Conservation (phyloP, 129 eudicot species). For the Erigeron canadensis region DNA sequence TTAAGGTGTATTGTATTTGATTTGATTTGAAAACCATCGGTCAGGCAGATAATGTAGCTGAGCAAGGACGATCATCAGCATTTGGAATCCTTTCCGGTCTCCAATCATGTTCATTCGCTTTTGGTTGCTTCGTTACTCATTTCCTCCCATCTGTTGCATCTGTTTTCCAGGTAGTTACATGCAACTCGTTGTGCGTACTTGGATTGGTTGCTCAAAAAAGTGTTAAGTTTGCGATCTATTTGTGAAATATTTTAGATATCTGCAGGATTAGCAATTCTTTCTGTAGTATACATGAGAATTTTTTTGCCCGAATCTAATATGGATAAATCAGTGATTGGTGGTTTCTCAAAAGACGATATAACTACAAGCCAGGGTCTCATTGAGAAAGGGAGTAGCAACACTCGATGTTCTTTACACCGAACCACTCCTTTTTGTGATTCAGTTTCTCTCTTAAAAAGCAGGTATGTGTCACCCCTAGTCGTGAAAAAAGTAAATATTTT, state of each 20-base stretch:
- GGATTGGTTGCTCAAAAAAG: background rate
- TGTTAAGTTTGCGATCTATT: background rate
- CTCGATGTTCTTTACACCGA: slow-evolving; percentile 32
- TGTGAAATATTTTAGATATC: slow-evolving; percentile 41
- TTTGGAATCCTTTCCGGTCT: slow-evolving; percentile 62
- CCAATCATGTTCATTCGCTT: slow-evolving; percentile 54
- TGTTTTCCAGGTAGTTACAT: slow-evolving; percentile 44
- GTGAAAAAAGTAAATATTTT: background rate
- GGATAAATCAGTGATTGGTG: background rate
- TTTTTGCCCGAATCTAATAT: slow-evolving; percentile 48
- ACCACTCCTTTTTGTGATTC: slow-evolving; percentile 42
- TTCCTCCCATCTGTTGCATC: slow-evolving; percentile 55
- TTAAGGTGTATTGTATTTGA: background rate
- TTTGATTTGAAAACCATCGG: background rate
- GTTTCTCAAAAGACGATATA: slow-evolving; percentile 14
- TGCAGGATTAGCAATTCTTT: slow-evolving; percentile 44
- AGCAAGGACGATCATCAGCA: slow-evolving; percentile 47
- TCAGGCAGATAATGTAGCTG: slow-evolving; percentile 65
- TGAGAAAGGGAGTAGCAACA: slow-evolving; percentile 33
- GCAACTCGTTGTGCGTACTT: background rate
- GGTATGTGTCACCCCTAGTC: slow-evolving; percentile 35
- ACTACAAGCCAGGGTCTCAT: slow-evolving; percentile 39
- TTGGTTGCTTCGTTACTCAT: slow-evolving; percentile 53
- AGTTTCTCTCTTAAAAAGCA: slow-evolving; percentile 48
- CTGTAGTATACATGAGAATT: slow-evolving; percentile 64